phyloP scores from a whole-genome alignment of 208 protist genomes.

The Novymonas esmeraldas region DNA sequence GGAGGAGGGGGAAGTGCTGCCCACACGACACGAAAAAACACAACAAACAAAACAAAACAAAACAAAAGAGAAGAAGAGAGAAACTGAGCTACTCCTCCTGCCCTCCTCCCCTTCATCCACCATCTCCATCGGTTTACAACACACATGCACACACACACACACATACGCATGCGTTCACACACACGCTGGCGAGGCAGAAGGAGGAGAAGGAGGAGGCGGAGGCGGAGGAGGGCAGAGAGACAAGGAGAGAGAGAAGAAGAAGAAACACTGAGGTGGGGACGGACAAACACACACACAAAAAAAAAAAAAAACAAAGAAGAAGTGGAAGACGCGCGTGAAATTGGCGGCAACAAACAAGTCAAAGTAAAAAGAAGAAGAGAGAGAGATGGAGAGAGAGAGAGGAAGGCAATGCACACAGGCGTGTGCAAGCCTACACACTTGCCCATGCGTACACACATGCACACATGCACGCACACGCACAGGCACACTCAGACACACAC shows the following conservation, averaged over 20 bases:
- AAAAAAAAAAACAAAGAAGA: neutral
- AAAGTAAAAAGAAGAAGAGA: too few relatives aligned
- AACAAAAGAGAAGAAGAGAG: neutral
- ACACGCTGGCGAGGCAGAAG: neutral
- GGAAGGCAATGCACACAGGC: neutral
- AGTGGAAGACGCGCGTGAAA: neutral
- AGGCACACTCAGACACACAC: neutral
- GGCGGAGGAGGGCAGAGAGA: neutral
- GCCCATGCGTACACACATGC: neutral
- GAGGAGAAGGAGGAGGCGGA: neutral
- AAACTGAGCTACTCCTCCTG: too few relatives aligned
- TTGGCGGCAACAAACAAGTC: neutral
- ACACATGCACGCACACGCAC: neutral
- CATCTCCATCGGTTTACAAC: too few relatives aligned
- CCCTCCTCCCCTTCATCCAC: too few relatives aligned
- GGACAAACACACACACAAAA: neutral
- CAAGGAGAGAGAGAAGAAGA: neutral
- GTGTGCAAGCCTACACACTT: neutral
- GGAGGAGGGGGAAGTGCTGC: too few relatives aligned
- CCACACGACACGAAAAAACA: neutral
- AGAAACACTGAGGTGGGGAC: too few relatives aligned
- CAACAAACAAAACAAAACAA: neutral
- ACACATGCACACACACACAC: neutral
- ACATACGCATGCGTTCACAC: neutral
- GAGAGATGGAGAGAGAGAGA: neutral